A percentile compares a stretch with the other conserved stretches of the same genome.
Conservation (phyloP, 208 protist genomes). For the Phytomonas sp. region DNA sequence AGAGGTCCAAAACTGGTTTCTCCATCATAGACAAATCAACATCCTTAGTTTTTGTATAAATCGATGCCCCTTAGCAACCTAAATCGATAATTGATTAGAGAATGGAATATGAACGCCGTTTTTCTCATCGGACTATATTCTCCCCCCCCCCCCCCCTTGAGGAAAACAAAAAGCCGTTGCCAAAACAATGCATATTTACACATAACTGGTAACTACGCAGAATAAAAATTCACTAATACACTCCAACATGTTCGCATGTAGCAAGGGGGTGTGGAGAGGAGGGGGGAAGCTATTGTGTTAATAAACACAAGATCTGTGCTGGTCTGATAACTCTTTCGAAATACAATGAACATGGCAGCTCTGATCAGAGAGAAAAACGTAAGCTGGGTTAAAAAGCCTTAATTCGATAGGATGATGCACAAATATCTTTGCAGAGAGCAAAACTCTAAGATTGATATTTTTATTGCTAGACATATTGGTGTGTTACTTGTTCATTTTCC, state of each 20-base stretch:
- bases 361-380: background rate
- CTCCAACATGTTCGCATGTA: background rate
- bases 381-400: background rate
- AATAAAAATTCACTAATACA: background rate
- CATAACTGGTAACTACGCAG: background rate
- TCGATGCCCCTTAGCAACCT: background rate
- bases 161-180: background rate
- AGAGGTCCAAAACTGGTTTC: background rate
- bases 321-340: background rate
- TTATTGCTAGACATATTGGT: background rate
- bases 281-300: background rate
- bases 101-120: background rate
- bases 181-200: background rate
- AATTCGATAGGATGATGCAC: background rate
- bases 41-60: background rate
- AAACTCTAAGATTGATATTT: background rate
- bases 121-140: background rate
- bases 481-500: background rate
- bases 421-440: background rate
- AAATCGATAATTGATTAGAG: background rate
- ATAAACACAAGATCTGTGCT: background rate
- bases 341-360: background rate
- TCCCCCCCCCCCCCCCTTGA: background rate
- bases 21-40: background rate
- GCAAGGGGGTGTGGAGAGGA: background rate